Evolutionary conservation across 768 basidiomycete genomes (phyloP).

Genomic region (Kwoniella pini): DNA sequence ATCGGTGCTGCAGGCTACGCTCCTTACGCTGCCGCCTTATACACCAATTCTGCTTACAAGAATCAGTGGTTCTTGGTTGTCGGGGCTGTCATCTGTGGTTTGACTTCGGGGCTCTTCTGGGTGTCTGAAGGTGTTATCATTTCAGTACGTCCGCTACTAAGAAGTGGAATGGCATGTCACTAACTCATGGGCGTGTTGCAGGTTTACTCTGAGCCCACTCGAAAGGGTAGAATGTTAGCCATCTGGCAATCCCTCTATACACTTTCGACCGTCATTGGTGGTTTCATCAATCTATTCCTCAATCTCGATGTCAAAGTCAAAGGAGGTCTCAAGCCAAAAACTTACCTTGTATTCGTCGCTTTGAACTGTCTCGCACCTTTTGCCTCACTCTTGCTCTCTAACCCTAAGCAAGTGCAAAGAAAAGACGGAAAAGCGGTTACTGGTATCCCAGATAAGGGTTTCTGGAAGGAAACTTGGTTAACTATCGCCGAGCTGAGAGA

Average conservation of each 20-base stretch:
- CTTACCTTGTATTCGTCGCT: slow-evolving; percentile 21
- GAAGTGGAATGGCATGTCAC: too few relatives aligned
- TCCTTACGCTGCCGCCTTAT: slow-evolving; percentile 20
- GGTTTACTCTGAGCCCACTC: slow-evolving; percentile 19
- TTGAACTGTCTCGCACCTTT: slow-evolving; percentile 22
- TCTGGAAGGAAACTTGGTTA: slow-evolving; percentile 21
- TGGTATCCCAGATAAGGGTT: slow-evolving; percentile 16
- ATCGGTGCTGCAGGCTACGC: slow-evolving; percentile 26
- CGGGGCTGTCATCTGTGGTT: slow-evolving; percentile 23
- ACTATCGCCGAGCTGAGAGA: slow-evolving; percentile 16
- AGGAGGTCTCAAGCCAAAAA: slow-evolving; percentile 22
- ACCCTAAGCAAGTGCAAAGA: slow-evolving; percentile 24
- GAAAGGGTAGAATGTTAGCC: slow-evolving; percentile 17
- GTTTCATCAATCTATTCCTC: slow-evolving; percentile 23
- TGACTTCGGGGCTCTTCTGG: slow-evolving; percentile 25
- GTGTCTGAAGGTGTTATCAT: slow-evolving; percentile 20
- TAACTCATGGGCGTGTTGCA: neutral
- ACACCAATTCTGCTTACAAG: slow-evolving; percentile 14
- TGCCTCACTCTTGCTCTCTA: slow-evolving; percentile 15
- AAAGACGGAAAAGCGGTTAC: slow-evolving; percentile 19
- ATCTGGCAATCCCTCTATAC: slow-evolving; percentile 21
- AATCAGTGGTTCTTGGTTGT: slow-evolving; percentile 24
- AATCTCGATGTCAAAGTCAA: slow-evolving; percentile 17
- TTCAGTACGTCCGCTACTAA: neutral
- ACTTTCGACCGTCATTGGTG: slow-evolving; percentile 14